Conservation (phyloP, 768 basidiomycete genomes). For the Leccinum subgranulosum region DNA sequence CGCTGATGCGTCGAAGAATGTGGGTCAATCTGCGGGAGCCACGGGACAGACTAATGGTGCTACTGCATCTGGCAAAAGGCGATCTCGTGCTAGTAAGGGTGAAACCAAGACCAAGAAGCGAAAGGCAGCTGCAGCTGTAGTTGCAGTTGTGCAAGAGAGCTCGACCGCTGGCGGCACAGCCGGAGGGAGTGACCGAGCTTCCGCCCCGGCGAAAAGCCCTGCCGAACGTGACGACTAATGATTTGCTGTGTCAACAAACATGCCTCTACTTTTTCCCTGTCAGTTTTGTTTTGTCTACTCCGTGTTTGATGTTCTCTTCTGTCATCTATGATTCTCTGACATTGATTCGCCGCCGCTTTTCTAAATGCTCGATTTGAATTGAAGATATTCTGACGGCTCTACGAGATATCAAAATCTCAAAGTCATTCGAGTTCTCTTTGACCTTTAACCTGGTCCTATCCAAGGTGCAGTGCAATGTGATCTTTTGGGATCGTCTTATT, state of each 20-base stretch:
- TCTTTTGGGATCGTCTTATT: conserved; percentile 26
- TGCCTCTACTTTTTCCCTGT: neutral
- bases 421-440: conserved; percentile 26
- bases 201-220: conserved; percentile 26
- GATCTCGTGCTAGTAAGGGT: conserved; percentile 29
- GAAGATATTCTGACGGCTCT: conserved; percentile 26
- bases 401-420: conserved; percentile 16
- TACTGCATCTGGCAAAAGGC: conserved; percentile 26
- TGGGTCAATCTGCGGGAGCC: conserved; percentile 14
- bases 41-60: conserved; percentile 19
- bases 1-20: conserved; percentile 24
- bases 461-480: conserved; percentile 14
- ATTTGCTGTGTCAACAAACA: conserved; percentile 1
- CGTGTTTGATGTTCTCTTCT: conserved; percentile 11
- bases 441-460: conserved; percentile 29
- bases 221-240: conserved; percentile 24
- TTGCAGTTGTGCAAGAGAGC: conserved; percentile 9
- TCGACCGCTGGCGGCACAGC: conserved; percentile 23
- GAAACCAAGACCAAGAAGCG: conserved; percentile 32
- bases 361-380: conserved; percentile 17
- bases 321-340: conserved; percentile 6
- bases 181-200: conserved; percentile 26
- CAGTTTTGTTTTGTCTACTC: conserved; percentile 3
- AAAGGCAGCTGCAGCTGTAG: conserved; percentile 16
- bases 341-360: neutral